Base-by-base conservation (phyloP, 768 basidiomycete genomes). In the Mycena polygramma region DNA sequence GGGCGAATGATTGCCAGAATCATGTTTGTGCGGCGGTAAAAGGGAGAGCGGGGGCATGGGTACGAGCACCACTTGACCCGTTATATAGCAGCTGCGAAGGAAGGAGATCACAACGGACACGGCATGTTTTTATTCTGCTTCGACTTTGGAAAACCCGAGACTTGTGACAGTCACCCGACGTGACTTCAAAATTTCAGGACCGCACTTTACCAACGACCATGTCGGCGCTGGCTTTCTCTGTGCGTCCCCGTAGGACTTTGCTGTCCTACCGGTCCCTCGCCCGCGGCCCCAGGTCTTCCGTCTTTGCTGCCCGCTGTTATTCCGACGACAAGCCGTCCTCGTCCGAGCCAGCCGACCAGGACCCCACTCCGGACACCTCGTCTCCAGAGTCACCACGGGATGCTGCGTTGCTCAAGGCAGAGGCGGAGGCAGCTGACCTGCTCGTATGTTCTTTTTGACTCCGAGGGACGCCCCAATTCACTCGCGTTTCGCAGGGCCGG, bases 381-480 rank as follows among this genome's bases (percentile, higher is more conserved):
- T 72, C 75, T n/a, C 13, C 74, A 63, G 74, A 70, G 48, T 72
- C 79, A 63, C 76, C 60, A 24, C 63, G 78, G 62, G 80, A 84
- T 64, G 74, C 82, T 30, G 79, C 83, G 58, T 52, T 72, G 26
- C 75, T 80, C 66, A 92, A 95, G 83, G 90, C 90, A 73, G 94
- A 94, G 79, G 88, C 84, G 30, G 93, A 94, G 78, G 90, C 91
- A n/a, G 83, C 88, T n/a, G 95, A 96, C 80, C 84, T 96, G 70
- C 94, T 91, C 71, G 95, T 96, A 76, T 74, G 93, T 51, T 62
- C 57, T 45, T 60, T 35, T 30, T 30, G 30, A 49, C 61, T 17
- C 30, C 43, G 36, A n/a, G 14, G 19, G n/a, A 22, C 51, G 30
- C 46, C 26, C 45, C 15, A 39, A 35, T 54, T 58, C 57, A 63